These are phyloP conservation scores for Pinus taeda DNA, from an alignment of 75 land plant species.

Conservation along the genomic window DNA sequence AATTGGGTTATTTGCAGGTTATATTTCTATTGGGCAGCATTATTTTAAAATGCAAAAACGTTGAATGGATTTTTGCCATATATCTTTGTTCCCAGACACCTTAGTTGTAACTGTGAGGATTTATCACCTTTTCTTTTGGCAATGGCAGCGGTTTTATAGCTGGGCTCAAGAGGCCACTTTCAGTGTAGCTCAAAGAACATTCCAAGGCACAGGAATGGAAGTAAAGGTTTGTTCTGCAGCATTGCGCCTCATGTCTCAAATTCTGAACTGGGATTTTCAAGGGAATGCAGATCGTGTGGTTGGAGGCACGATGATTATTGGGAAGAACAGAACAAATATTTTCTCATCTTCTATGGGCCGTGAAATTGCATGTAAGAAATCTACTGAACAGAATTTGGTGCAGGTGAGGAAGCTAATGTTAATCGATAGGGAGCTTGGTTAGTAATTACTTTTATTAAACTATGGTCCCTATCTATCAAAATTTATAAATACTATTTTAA, in stretches of 20 bases:
- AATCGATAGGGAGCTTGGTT: not conserved
- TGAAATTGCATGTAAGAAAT: slow-evolving; percentile 31
- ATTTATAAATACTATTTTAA: slow-evolving; percentile 14
- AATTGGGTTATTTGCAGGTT: slow-evolving; percentile 80
- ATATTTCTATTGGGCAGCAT: slow-evolving; percentile 1
- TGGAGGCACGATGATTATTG: slow-evolving; percentile 26
- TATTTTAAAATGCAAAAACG: not conserved
- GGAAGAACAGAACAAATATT: slow-evolving; percentile 33
- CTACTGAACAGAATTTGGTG: slow-evolving; percentile 42
- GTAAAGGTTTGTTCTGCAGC: slow-evolving; percentile 78
- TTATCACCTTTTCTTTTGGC: slow-evolving; percentile 1
- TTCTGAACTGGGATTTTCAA: slow-evolving; percentile 91
- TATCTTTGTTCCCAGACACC: not conserved
- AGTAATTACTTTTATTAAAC: slow-evolving; percentile 2
- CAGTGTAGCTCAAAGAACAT: slow-evolving; percentile 48
- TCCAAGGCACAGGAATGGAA: slow-evolving; percentile 58
- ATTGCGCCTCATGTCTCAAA: slow-evolving; percentile 84
- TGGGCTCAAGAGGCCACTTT: slow-evolving; percentile 85
- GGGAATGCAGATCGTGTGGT: slow-evolving; percentile 18
- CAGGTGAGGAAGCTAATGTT: slow-evolving; percentile 41
- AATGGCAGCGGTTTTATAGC: slow-evolving; percentile 69
- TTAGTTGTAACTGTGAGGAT: not conserved
- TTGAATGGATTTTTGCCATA: not conserved
- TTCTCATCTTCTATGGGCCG: slow-evolving; percentile 36
- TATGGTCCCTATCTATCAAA: not conserved